Base-by-base conservation (phyloP, 2,329 filamentous ascomycete genomes). In the Claviceps sp. region DNA sequence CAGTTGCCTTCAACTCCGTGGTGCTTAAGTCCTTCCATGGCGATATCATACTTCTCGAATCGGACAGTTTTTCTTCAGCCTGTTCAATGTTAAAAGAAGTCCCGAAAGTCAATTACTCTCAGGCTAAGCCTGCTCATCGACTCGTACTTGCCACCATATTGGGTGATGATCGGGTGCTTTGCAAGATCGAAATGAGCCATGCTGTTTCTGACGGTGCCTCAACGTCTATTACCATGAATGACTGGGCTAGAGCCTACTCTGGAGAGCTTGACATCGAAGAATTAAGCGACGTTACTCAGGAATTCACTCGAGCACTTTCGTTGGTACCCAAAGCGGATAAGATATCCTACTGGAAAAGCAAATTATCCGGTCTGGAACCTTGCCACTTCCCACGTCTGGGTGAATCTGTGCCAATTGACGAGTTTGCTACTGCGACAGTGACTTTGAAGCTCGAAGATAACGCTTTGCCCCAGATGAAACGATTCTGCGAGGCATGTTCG, bases 111-210 rank as follows among this genome's bases (percentile, higher is more conserved):
- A 42, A 14, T 11, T 51, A 51, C 4, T 24, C 4, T 2, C 42
- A 42, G 10, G 26, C n/a, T 3, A 49, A 51, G 26, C 52, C 48
- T 3, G 41, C 52, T n/a, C 45, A 54, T 34, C 40, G 52, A 22
- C 19, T 54, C 16, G 38, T 47, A 34, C 24, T 51, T 5, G 30
- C 24, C 37, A 34, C 38, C 24, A 22, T 47, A 22, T 14, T 6
- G 5, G 44, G 44, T 2, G 50, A 51, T 24, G 40, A 43, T 22
- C 46, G 39, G 16, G 47, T 54, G 4, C 17, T 52, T 10, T 56
- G 55, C 47, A 45, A 47, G 37, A 40, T 56, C 16, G 55, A 55
- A 40, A 54, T 54, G 41, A 56, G 53, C 19, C 55, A 56, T 41
- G 50, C 55, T 10, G 47, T 56, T 26, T 47, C 47, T 2, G 55